Evolutionary conservation across 495 filamentous ascomycete species (phyloP).

Genomic region (Aspergillus carlsbadensis): DNA sequence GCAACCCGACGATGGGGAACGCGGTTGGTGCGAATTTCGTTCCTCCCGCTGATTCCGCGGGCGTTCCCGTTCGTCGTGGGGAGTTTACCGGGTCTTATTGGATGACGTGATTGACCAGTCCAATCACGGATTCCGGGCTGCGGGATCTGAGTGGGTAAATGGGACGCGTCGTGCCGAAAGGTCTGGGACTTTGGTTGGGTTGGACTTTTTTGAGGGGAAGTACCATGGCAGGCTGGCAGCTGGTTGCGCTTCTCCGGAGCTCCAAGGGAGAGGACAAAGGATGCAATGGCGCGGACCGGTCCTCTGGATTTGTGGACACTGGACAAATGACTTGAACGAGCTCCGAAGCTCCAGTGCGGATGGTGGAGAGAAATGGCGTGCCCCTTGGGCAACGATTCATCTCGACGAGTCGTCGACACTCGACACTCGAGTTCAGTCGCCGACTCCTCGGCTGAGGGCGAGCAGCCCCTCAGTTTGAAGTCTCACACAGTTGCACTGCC

Average conservation of each 20-base stretch:
- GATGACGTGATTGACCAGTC: background rate
- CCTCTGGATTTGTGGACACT: background rate
- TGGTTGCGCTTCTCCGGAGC: too few species aligned
- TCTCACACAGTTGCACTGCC: background rate
- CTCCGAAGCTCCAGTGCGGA: background rate
- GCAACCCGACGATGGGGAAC: conserved; percentile 10
- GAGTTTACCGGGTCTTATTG: background rate
- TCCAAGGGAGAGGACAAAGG: too few species aligned
- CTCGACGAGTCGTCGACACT: background rate
- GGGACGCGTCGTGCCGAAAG: too few species aligned
- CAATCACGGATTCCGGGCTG: too few species aligned
- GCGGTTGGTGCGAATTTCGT: background rate
- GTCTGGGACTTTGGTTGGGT: too few species aligned
- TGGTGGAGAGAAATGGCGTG: background rate
- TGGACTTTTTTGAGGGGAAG: background rate
- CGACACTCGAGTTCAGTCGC: too few species aligned
- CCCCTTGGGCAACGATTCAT: background rate
- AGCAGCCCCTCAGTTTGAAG: too few species aligned
- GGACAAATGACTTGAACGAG: background rate
- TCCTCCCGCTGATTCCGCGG: conserved; percentile 13
- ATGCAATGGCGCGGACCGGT: too few species aligned
- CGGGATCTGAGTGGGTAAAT: too few species aligned
- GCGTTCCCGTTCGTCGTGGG: conserved; percentile 3
- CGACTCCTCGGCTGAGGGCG: too few species aligned
- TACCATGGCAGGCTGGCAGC: too few species aligned